Conservation (phyloP, 805 yeast species). For the Candida yuanshanica region DNA sequence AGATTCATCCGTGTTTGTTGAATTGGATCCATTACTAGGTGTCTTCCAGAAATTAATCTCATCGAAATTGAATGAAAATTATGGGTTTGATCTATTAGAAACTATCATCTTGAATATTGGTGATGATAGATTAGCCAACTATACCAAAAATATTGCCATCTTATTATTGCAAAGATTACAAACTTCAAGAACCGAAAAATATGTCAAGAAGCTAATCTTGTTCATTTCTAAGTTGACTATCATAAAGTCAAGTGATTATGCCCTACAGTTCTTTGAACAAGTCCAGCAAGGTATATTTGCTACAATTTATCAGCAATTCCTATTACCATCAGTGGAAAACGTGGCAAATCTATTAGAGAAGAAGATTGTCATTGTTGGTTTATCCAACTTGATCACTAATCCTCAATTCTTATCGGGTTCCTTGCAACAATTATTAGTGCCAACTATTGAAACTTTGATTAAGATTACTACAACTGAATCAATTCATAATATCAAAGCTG, state of each 20-base stretch:
- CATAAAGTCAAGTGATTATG: slow-evolving; percentile 42
- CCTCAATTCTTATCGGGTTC: slow-evolving; percentile 32
- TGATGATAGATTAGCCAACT: slow-evolving; percentile 41
- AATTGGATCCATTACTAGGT: slow-evolving; percentile 77
- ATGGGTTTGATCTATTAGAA: slow-evolving; percentile 83
- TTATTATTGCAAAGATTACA: slow-evolving; percentile 77
- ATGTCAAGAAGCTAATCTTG: slow-evolving; percentile 60
- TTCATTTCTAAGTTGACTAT: slow-evolving; percentile 55
- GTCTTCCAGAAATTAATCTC: slow-evolving; percentile 93
- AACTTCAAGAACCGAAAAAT: slow-evolving; percentile 75
- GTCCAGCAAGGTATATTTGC: slow-evolving; percentile 58
- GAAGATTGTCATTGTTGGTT: slow-evolving; percentile 47
- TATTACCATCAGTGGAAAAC: slow-evolving; percentile 36
- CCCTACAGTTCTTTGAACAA: slow-evolving; percentile 59
- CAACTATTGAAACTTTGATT: slow-evolving; percentile 39
- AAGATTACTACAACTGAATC: slow-evolving; percentile 33
- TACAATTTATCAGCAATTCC: slow-evolving; percentile 40
- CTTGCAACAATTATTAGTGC: slow-evolving; percentile 36
- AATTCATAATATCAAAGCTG: slow-evolving; percentile 28
- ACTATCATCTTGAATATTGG: slow-evolving; percentile 57
- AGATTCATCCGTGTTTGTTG: slow-evolving; percentile 31
- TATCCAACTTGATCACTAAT: slow-evolving; percentile 36
- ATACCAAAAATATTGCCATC: slow-evolving; percentile 65
- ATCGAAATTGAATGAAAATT: slow-evolving; percentile 71
- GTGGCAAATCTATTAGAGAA: slow-evolving; percentile 49